These are phyloP conservation scores for Nemophila menziesii DNA, from an alignment of 257 asterid genomes.

Conservation along the genomic window DNA sequence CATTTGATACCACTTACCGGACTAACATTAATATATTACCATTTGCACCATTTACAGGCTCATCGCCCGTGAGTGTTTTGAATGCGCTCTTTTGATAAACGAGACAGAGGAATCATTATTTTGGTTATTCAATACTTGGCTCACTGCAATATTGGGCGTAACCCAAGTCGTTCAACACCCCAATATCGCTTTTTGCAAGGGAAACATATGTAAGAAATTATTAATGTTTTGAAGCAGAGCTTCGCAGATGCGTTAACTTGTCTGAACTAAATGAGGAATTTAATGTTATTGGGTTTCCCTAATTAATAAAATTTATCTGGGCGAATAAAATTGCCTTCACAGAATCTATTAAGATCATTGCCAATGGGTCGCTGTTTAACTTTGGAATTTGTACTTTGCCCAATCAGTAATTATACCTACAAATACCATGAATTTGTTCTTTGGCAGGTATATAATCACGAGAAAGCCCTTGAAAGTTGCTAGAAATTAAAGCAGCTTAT, in stretches of 20 bases:
- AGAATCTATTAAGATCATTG: conserved; percentile 5
- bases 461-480: conserved; percentile 12
- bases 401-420: conserved; percentile 2
- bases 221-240: conserved; percentile 10
- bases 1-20: too few species aligned
- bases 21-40: too few species aligned
- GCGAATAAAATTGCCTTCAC: conserved; percentile 10
- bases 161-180: conserved; percentile 6
- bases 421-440: conserved; percentile 13
- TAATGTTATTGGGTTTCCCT: conserved; percentile 11
- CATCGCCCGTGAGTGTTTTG: too few species aligned
- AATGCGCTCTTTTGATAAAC: too few species aligned
- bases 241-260: conserved; percentile 10
- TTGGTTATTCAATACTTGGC: conserved; percentile 10
- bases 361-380: conserved; percentile 10
- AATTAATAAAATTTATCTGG: conserved; percentile 5
- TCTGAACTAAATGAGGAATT: conserved; percentile 9
- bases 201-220: conserved; percentile 12
- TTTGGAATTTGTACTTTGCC: conserved; percentile 8
- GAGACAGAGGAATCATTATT: too few species aligned
- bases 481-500: conserved; percentile 11
- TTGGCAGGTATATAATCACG: conserved; percentile 12
- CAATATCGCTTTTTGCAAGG: conserved; percentile 12
- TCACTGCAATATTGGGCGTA: conserved; percentile 11
- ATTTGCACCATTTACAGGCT: too few species aligned